Evolutionary conservation across 1,284 basidiomycete species (phyloP), one percentile per base, ranked within the genome.

Genomic region (Sphagnurus paluster): DNA sequence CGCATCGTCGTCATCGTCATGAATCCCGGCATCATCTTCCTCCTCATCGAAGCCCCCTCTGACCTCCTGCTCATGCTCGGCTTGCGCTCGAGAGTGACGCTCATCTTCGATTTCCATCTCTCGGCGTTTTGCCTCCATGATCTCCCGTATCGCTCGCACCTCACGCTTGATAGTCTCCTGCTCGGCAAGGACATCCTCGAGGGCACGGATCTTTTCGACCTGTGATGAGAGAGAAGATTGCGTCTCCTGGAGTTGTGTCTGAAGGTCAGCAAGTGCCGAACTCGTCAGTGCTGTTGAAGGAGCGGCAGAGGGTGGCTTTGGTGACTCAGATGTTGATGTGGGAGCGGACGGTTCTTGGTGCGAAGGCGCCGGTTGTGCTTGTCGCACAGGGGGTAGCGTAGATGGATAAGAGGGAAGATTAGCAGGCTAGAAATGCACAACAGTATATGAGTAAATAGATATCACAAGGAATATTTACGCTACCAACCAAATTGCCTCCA

Each of bases 91-190:
- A 9, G 33, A 38, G 33, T 43, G 52, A 7, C 42, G 39, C 19
- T 48, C 34, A 13, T 47, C 49, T 32, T 38, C 29, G 5, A 36
- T 17, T 13, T 52, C 49, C 1, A 44, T 55, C 46, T 59, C 59
- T 10, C 55, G 54, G 32, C 53, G 47, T 34, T 52, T 56, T 24
- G 39, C 43, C 41, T 65, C 82, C 68, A 93, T 81, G 58, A 90
- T 70, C 43, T 87, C 83, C 11, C 85, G 73, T 43, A 94, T 71
- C 2, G 74, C 70, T 26, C 77, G 72, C 2, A 99, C 83, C 59
- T 99, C 93, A 26, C 76, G 74, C 65, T 90, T 90, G 62, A 98
- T 82, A 7, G 72, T 74, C 48, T 97, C 93, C 58, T 98, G 93
- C 64, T 98, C 93, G 0, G 90, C 77, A 37, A 97, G 77, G 41